These are phyloP conservation scores for Saturnispora ahearnii DNA, from an alignment of 805 yeast genomes.

Conservation along the genomic window DNA sequence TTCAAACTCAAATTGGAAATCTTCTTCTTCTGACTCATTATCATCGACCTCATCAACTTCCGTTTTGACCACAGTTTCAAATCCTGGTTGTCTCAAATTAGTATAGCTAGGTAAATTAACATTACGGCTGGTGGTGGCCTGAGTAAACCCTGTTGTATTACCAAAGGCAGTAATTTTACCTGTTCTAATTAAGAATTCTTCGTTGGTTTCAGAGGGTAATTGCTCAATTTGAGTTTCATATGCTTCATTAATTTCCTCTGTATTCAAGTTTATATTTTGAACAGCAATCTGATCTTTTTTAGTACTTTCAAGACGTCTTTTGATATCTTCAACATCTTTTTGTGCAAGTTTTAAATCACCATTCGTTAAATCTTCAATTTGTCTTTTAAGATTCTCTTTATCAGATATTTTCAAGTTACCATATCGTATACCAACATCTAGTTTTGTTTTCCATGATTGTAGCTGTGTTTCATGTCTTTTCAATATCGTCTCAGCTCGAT, in stretches of 20 bases:
- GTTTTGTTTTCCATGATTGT: slow-evolving; percentile 37
- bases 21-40: slow-evolving; percentile 4
- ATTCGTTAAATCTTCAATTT: slow-evolving; percentile 41
- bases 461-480: slow-evolving; percentile 37
- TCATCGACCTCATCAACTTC: slow-evolving; percentile 9
- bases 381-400: slow-evolving; percentile 43
- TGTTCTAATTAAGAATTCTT: slow-evolving; percentile 74
- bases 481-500: slow-evolving; percentile 47
- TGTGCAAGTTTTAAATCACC: slow-evolving; percentile 45
- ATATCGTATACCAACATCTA: slow-evolving; percentile 32
- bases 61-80: slow-evolving; percentile 18
- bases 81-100: slow-evolving; percentile 43
- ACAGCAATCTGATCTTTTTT: slow-evolving; percentile 6
- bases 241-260: slow-evolving; percentile 1
- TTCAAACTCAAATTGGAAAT: slow-evolving; percentile 1
- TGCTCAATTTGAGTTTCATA: slow-evolving; percentile 18
- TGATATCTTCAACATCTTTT: slow-evolving; percentile 57
- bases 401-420: slow-evolving; percentile 53
- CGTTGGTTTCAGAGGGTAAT: slow-evolving; percentile 65
- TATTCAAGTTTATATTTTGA: not conserved
- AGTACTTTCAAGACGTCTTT: slow-evolving; percentile 29
- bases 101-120: slow-evolving; percentile 31
- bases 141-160: slow-evolving; percentile 47
- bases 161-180: slow-evolving; percentile 96
- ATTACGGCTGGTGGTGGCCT: slow-evolving; percentile 27